Evolutionary conservation across 2,329 filamentous ascomycete genomes (phyloP).

Genomic region (Xylariales sp.): DNA sequence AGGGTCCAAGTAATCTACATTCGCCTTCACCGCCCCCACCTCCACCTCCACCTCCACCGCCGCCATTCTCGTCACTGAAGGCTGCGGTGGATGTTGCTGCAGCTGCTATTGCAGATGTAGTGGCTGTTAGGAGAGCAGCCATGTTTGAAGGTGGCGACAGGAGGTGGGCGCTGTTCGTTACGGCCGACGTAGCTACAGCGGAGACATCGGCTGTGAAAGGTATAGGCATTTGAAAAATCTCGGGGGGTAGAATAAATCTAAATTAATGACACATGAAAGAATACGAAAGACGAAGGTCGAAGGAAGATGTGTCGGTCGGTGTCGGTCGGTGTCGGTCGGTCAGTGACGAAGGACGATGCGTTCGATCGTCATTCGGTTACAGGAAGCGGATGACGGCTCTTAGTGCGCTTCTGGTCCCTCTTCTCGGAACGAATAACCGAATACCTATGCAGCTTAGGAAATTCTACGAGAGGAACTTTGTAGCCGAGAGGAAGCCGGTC

Average conservation of each 20-base stretch:
- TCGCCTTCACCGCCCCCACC: slow-evolving; percentile 70
- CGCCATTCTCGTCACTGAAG: slow-evolving; percentile 50
- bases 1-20: slow-evolving; percentile 88
- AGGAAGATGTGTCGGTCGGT: neutral
- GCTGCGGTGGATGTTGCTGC: slow-evolving; percentile 40
- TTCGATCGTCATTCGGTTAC: slow-evolving; percentile 29
- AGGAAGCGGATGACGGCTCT: slow-evolving; percentile 4
- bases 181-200: slow-evolving; percentile 39
- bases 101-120: slow-evolving; percentile 42
- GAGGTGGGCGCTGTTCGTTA: slow-evolving; percentile 42
- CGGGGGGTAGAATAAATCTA: slow-evolving; percentile 18
- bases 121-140: slow-evolving; percentile 41
- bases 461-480: neutral
- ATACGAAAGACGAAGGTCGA: slow-evolving; percentile 12
- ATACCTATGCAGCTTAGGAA: slow-evolving; percentile 4
- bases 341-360: slow-evolving; percentile 3
- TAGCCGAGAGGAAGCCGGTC: neutral
- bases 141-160: slow-evolving; percentile 39
- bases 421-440: slow-evolving; percentile 3
- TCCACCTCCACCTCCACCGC: slow-evolving; percentile 37
- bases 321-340: neutral
- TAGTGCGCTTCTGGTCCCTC: slow-evolving; percentile 17
- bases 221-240: slow-evolving; percentile 43
- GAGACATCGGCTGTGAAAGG: slow-evolving; percentile 42
- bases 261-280: slow-evolving; percentile 18